phyloP scores from a whole-genome alignment of 805 yeast genomes.

The Candida hispaniensis region DNA sequence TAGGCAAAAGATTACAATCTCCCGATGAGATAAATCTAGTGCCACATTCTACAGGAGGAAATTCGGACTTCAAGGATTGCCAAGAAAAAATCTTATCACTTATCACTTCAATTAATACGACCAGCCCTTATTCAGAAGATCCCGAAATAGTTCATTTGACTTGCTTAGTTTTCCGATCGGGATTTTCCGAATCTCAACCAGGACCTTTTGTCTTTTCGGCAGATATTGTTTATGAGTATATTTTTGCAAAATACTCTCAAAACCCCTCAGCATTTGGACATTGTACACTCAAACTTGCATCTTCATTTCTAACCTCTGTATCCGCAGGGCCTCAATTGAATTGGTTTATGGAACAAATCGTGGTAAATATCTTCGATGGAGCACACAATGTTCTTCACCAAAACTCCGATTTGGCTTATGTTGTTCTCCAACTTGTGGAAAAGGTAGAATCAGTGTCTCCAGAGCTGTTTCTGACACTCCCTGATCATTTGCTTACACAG shows the following conservation, averaged over 20 bases:
- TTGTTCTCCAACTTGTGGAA: slow-evolving; percentile 8
- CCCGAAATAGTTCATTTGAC: slow-evolving; percentile 49
- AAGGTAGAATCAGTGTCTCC: slow-evolving; percentile 6
- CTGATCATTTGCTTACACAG: slow-evolving; percentile 3
- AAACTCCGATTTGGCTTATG: slow-evolving; percentile 8
- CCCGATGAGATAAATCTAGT: slow-evolving; percentile 43
- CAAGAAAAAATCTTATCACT: slow-evolving; percentile 35
- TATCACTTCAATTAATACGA: slow-evolving; percentile 35
- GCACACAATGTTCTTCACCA: slow-evolving; percentile 4
- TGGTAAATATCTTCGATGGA: slow-evolving; percentile 2
- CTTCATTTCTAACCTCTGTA: slow-evolving; percentile 21
- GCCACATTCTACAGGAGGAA: slow-evolving; percentile 17
- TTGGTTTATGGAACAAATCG: slow-evolving; percentile 4
- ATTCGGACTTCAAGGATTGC: slow-evolving; percentile 27
- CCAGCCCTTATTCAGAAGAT: slow-evolving; percentile 32
- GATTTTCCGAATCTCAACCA: slow-evolving; percentile 48
- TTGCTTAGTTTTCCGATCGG: slow-evolving; percentile 50
- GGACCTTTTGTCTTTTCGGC: slow-evolving; percentile 56
- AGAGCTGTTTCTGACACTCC: slow-evolving; percentile 8
- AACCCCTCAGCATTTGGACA: slow-evolving; percentile 22
- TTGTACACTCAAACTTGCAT: slow-evolving; percentile 25
- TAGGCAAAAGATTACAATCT: slow-evolving; percentile 57
- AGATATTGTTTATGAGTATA: slow-evolving; percentile 34
- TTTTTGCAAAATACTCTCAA: slow-evolving; percentile 27
- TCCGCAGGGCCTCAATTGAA: slow-evolving; percentile 1